A percentile compares a stretch with the other conserved stretches of the same genome.
phyloP scores from a whole-genome alignment of 2,329 filamentous ascomycete genomes.

The Tolypocladium ophioglossoides region DNA sequence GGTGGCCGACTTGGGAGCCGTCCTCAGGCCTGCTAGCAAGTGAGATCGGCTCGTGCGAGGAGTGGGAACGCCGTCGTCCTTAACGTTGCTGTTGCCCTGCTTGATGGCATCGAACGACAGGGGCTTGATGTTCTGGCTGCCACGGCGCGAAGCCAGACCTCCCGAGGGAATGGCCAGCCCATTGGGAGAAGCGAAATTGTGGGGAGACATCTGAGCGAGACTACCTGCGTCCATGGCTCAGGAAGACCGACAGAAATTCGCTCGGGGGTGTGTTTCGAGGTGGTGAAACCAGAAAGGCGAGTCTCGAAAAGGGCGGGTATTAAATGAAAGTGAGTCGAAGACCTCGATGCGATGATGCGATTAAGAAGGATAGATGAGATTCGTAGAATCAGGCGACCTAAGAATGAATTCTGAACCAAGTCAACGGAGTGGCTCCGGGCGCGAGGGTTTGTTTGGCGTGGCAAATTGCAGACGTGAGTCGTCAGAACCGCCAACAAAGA shows the following conservation, averaged over 20 bases:
- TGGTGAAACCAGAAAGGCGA: slow-evolving; percentile 9
- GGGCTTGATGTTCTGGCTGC: slow-evolving; percentile 82
- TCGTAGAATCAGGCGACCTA: slow-evolving; percentile 1
- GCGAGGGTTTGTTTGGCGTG: background rate
- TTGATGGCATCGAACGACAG: slow-evolving; percentile 68
- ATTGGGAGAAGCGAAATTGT: slow-evolving; percentile 60
- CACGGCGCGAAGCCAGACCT: slow-evolving; percentile 74
- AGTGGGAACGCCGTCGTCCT: slow-evolving; percentile 61
- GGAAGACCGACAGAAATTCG: slow-evolving; percentile 9
- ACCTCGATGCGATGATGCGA: background rate
- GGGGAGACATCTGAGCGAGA: slow-evolving; percentile 98
- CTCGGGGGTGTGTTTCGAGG: slow-evolving; percentile 3
- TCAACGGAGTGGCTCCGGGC: background rate
- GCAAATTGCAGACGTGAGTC: background rate
- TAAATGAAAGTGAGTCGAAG: background rate
- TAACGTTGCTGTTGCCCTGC: slow-evolving; percentile 55
- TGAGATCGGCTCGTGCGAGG: slow-evolving; percentile 93
- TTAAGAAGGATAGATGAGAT: slow-evolving; percentile 4
- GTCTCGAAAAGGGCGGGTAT: background rate
- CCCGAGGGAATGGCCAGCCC: slow-evolving; percentile 66
- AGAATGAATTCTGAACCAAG: background rate
- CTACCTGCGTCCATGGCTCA: slow-evolving; percentile 85
- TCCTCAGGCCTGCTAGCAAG: slow-evolving; percentile 83
- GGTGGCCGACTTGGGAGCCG: slow-evolving; percentile 78
- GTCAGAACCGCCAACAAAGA: slow-evolving; percentile 4